A percentile compares a stretch with the other conserved stretches of the same genome.
These are phyloP conservation scores for Suhomyces sp. DNA, from an alignment of 805 yeast genomes.

Conservation along the genomic window DNA sequence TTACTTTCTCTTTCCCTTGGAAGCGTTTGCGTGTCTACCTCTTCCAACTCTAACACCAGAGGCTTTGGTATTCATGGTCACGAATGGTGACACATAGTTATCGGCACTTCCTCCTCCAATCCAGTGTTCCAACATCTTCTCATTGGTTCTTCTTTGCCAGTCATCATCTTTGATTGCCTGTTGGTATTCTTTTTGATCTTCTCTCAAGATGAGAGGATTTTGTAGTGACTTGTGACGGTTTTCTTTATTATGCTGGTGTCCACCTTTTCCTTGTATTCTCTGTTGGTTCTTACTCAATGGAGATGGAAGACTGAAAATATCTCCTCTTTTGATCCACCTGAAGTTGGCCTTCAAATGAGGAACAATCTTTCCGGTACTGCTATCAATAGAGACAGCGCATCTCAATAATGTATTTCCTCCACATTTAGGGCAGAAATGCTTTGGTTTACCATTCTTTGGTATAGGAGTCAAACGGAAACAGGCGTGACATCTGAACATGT, in stretches of 20 bases:
- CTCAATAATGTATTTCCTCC: slow-evolving; percentile 90
- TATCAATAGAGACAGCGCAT: slow-evolving; percentile 84
- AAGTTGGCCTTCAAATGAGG: slow-evolving; percentile 90
- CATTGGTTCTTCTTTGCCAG: slow-evolving; percentile 84
- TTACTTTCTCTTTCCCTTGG: slow-evolving; percentile 26
- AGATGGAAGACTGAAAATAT: slow-evolving; percentile 75
- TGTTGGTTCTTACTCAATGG: slow-evolving; percentile 79
- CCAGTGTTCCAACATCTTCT: slow-evolving; percentile 82
- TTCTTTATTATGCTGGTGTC: slow-evolving; percentile 69
- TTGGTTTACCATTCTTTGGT: slow-evolving; percentile 70
- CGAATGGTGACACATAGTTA: slow-evolving; percentile 84
- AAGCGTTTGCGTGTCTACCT: slow-evolving; percentile 77
- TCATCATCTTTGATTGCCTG: slow-evolving; percentile 84
- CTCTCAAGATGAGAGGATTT: slow-evolving; percentile 64
- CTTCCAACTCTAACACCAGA: slow-evolving; percentile 80
- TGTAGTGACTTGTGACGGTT: slow-evolving; percentile 50
- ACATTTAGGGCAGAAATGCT: slow-evolving; percentile 92
- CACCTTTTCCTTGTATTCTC: slow-evolving; percentile 74
- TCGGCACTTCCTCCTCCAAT: slow-evolving; percentile 94
- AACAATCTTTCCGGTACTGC: slow-evolving; percentile 73
- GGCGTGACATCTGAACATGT: slow-evolving; percentile 96
- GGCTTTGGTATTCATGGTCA: slow-evolving; percentile 40
- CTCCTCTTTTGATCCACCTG: slow-evolving; percentile 92
- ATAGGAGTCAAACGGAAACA: slow-evolving; percentile 83
- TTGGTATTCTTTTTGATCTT: slow-evolving; percentile 92